Base-by-base conservation (phyloP, 495 filamentous ascomycete genomes). In the Penicillium paxilli region DNA sequence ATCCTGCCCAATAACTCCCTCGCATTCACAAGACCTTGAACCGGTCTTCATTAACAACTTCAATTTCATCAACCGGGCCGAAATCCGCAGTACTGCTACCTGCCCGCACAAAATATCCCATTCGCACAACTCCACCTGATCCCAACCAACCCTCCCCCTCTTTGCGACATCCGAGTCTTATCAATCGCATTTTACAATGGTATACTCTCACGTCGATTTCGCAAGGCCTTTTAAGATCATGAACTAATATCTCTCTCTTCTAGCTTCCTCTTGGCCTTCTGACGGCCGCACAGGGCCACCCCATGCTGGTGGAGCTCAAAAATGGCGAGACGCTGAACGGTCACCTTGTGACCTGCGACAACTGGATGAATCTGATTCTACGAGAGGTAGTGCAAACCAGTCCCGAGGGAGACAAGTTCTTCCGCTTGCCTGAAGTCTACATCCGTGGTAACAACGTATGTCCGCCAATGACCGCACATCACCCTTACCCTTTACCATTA, bases 241-340 rank as follows among this genome's bases (percentile, higher is more conserved):
- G 56, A 47, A 20, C 57, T 66, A 25, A 66, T 11, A 5, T 20
- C 4, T 17, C 25, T 24, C 5, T 3, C 21, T 2, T 1, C 8
- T 37, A 97, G 94, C 77, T 98, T 54, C 94, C 94, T 54, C 81
- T 98, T 57, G 95, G 92, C 50, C 87, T 98, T 28, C 79, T 98
- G 33, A 96, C 87, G 52, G 94, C 93, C 64, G 93, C 94, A 49
- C 91, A 96, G 79, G 95, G 95, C 83, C 91, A 96, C 73, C 92
- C 93, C 11, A 98, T 98, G 92, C 89, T 98, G 48, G 94, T 98
- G 38, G 94, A 98, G 80, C 89, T 98, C 57, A 98, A 98, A 80
- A 96, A 93, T 62, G 95, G 94, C 72, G 95, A 98, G 70, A 98
- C 93, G 0, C 79, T 98, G 44, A 98, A 98, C 74, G 94, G 94